phyloP scores from a whole-genome alignment of 352 stramenopile species.

The Globisporangium uncinulatum region DNA sequence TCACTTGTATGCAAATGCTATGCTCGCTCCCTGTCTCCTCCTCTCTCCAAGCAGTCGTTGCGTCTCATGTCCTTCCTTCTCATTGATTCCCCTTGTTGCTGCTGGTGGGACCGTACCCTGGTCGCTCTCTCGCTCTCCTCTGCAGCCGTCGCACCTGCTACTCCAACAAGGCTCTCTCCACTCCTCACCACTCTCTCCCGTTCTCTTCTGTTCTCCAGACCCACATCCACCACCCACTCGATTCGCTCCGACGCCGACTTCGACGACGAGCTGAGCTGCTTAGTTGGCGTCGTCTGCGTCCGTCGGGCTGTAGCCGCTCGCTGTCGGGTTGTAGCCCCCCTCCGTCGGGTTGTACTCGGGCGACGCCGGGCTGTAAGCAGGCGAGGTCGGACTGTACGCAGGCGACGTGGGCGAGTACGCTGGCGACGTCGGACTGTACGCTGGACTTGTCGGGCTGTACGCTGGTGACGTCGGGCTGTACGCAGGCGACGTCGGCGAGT shows the following conservation, averaged over 20 bases:
- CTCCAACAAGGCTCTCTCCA: not conserved
- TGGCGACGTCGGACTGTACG: constrained; percentile 51
- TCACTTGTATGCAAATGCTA: not conserved
- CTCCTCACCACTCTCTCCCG: constrained; percentile 1
- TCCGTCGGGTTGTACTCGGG: constrained; percentile 49
- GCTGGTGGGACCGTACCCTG: not conserved
- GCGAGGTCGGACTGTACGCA: constrained; percentile 51
- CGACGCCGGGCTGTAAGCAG: constrained; percentile 51
- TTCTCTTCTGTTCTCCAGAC: not conserved
- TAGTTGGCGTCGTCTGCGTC: constrained; percentile 47
- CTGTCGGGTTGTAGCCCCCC: constrained; percentile 26
- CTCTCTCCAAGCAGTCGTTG: too few species aligned
- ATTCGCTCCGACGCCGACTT: not conserved
- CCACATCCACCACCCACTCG: not conserved
- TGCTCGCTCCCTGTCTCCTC: not conserved
- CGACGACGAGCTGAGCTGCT: not conserved
- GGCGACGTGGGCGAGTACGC: constrained; percentile 46
- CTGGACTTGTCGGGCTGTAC: constrained; percentile 62
- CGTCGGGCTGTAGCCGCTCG: constrained; percentile 57
- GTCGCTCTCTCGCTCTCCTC: not conserved
- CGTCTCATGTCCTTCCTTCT: not conserved
- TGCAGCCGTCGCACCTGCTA: not conserved
- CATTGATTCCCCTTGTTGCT: not conserved
- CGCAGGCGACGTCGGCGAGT: constrained; percentile 57
- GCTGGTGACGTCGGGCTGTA: constrained; percentile 76